Evolutionary conservation across 176 grass and related monocot genomes (phyloP), one percentile per base, ranked within the genome.

Genomic region (Aechmea fasciata): DNA sequence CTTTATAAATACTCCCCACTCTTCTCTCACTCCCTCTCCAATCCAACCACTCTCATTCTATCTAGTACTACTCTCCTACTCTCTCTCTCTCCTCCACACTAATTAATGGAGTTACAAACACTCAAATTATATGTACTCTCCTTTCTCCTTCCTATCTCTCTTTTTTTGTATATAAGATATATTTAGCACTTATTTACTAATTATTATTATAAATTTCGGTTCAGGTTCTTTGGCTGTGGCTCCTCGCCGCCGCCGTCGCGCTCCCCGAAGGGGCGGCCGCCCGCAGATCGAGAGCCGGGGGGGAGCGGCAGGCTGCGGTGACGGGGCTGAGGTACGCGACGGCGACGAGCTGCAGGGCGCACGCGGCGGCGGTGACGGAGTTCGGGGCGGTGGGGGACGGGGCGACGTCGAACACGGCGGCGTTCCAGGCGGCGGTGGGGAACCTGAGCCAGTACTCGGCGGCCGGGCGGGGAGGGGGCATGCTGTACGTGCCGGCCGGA

Each of bases 311-410:
- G 28, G 52, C 11, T 9, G 22, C 20, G 54, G 49, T 72, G 10
- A 19, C 14, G n/a, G 80, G 75, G 76, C 84, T 86, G 83, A 70
- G 77, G 19, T 94, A 99, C 77, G 14, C 81, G n/a, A 78, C 90
- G 20, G 85, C 90, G 2, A 67, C 84, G 15, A 81, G 8, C 25
- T 93, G 95, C 87, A 77, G 90, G 11, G 69, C 76, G 51, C 90
- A 93, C 77, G 83, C 85, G 71, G 80, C 84, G 59, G 92, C 87
- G 48, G 69, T 93, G 50, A 3, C 55, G 65, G 90, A 99, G 33
- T 93, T 93, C 67, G 87, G 90, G 1, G 84, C 84, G 9, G 90
- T 93, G 2, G 90, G 87, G 64, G 90, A 93, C 65, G 87, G 90
- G 51, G 63, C 62, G 1, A 99, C 94, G 7, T 87, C 90, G 23